phyloP scores from a whole-genome alignment of 495 filamentous ascomycete genomes.

The Neurospora intermedia region DNA sequence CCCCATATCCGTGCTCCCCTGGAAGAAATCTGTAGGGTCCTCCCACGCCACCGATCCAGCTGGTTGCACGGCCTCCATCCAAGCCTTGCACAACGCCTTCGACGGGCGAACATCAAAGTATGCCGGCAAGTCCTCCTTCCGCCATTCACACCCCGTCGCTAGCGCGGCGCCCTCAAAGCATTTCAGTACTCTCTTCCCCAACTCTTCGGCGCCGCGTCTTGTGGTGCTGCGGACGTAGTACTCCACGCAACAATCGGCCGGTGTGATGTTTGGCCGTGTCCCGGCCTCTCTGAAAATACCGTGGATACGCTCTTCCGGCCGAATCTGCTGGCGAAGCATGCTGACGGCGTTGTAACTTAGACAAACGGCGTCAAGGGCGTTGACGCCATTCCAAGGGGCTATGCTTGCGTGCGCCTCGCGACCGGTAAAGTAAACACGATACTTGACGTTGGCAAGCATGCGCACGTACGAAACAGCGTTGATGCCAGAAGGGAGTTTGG shows the following conservation, averaged over 20 bases:
- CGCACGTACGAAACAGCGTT: conserved; percentile 29
- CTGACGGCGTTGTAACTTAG: conserved; percentile 49
- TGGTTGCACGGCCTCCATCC: conserved; percentile 34
- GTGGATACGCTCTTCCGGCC: conserved; percentile 23
- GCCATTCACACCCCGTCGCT: conserved; percentile 44
- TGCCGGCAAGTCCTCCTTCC: conserved; percentile 35
- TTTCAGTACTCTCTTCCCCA: conserved; percentile 40
- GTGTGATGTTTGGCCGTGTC: conserved; percentile 37
- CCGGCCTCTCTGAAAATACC: conserved; percentile 19
- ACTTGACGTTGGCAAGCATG: conserved; percentile 45
- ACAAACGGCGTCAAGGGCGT: conserved; percentile 53
- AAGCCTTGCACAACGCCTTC: conserved; percentile 37
- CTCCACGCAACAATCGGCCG: conserved; percentile 40
- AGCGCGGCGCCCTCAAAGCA: conserved; percentile 47
- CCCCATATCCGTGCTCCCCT: conserved; percentile 38
- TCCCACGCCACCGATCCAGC: conserved; percentile 8
- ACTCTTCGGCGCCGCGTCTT: conserved; percentile 26
- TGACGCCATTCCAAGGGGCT: conserved; percentile 55
- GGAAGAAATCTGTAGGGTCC: conserved; percentile 32
- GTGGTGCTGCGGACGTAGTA: conserved; percentile 46
- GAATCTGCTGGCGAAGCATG: conserved; percentile 52
- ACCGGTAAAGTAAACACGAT: conserved; percentile 33
- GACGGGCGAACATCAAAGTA: conserved; percentile 46
- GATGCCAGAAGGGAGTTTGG: conserved; percentile 15
- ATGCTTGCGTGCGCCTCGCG: conserved; percentile 46